Percentiles rank a stretch among this genome's conserved stretches.
Evolutionary conservation across 495 filamentous ascomycete genomes (phyloP).

Genomic region (Tuber borchii): DNA sequence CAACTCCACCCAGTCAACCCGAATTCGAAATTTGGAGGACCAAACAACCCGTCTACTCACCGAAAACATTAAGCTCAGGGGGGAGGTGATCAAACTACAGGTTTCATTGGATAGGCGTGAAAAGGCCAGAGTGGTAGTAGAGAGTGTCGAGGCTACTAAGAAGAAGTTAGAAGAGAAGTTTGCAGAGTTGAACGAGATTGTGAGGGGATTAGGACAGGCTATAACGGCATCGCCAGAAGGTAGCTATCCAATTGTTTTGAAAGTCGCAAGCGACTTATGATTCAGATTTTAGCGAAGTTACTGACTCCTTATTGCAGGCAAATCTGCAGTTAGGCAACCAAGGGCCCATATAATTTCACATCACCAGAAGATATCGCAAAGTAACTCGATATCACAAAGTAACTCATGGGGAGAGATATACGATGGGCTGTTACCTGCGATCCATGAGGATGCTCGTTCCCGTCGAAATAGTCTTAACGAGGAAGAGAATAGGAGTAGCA

Average conservation of each 20-base stretch:
- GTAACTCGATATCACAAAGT: too few relatives aligned
- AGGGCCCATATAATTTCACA: slow-evolving; percentile 17
- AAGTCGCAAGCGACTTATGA: slow-evolving; percentile 4
- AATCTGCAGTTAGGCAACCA: slow-evolving; percentile 22
- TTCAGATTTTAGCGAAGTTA: slow-evolving; percentile 7
- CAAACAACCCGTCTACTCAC: slow-evolving; percentile 74
- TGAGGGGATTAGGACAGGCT: slow-evolving; percentile 53
- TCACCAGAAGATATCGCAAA: slow-evolving; percentile 45
- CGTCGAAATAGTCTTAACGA: slow-evolving; percentile 29
- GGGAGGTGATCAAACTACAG: slow-evolving; percentile 67
- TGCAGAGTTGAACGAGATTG: slow-evolving; percentile 57
- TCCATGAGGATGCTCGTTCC: slow-evolving; percentile 58
- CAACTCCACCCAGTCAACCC: slow-evolving; percentile 84
- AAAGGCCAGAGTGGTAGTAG: slow-evolving; percentile 44
- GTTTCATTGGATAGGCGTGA: slow-evolving; percentile 56
- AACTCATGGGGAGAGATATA: too few relatives aligned
- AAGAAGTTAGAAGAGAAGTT: slow-evolving; percentile 64
- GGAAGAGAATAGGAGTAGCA: slow-evolving; percentile 28
- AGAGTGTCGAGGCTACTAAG: slow-evolving; percentile 61
- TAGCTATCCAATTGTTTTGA: not conserved
- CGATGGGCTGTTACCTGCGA: slow-evolving; percentile 57
- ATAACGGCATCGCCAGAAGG: slow-evolving; percentile 28
- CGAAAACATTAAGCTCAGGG: slow-evolving; percentile 79
- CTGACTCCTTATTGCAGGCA: not conserved
- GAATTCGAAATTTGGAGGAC: slow-evolving; percentile 78